phyloP scores from a whole-genome alignment of 768 basidiomycete species.

The Austroboletus festivus region DNA sequence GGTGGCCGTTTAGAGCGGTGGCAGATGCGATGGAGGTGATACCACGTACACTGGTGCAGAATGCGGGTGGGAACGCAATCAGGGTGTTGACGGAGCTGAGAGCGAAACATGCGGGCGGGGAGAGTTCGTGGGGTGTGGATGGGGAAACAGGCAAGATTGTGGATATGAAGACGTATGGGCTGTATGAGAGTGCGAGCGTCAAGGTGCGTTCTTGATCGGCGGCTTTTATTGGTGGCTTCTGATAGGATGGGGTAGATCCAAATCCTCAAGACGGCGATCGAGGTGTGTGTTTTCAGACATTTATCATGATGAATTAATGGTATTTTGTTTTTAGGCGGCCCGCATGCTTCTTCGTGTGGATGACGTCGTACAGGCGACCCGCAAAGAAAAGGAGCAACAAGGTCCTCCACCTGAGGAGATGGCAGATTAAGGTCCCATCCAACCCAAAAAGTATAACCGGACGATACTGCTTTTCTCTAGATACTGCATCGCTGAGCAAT shows the following conservation, averaged over 20 bases:
- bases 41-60: constrained; percentile 91
- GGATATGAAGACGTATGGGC: constrained; percentile 91
- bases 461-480: too few species aligned
- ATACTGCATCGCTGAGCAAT: too few species aligned
- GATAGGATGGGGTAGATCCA: constrained; percentile 58
- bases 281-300: too few species aligned
- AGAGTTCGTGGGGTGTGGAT: constrained; percentile 90
- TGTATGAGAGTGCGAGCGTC: constrained; percentile 95
- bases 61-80: constrained; percentile 93
- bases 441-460: too few species aligned
- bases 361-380: constrained; percentile 87
- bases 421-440: constrained; percentile 30
- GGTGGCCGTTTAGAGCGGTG: constrained; percentile 88
- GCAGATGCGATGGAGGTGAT: constrained; percentile 98
- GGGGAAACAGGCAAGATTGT: constrained; percentile 95
- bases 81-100: constrained; percentile 89
- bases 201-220: constrained; percentile 48
- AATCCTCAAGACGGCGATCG: constrained; percentile 95
- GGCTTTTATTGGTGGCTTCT: neutral
- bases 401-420: constrained; percentile 58
- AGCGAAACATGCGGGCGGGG: constrained; percentile 92
- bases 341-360: constrained; percentile 91
- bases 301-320: too few species aligned
- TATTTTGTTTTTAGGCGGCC: constrained; percentile 53
- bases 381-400: constrained; percentile 58